phyloP scores from a whole-genome alignment of 2,329 filamentous ascomycete genomes.

The Penicillium italicum region DNA sequence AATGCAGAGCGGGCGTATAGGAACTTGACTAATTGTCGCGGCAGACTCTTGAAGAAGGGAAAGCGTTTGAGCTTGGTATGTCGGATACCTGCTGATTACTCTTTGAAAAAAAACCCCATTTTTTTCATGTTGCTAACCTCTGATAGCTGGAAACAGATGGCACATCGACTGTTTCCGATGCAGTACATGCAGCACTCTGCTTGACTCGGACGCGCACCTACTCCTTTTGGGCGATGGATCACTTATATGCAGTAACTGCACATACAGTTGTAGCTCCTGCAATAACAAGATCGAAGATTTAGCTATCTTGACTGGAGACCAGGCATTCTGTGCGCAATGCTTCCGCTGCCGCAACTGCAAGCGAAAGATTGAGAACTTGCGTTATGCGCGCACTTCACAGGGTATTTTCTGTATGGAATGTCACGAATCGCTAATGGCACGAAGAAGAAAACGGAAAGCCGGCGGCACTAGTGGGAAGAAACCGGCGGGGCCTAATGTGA shows the following conservation, averaged over 20 bases:
- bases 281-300: conserved; percentile 97
- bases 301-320: conserved; percentile 93
- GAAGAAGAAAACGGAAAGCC: conserved; percentile 81
- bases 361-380: conserved; percentile 95
- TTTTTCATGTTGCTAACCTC: conserved; percentile 23
- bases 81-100: neutral
- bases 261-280: conserved; percentile 96
- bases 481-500: conserved; percentile 50
- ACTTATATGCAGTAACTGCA: conserved; percentile 98
- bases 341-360: conserved; percentile 98
- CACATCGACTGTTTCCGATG: conserved; percentile 98
- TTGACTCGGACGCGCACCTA: conserved; percentile 97
- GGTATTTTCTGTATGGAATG: conserved; percentile 99
- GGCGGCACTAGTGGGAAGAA: conserved; percentile 43
- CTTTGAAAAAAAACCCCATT: neutral
- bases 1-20: neutral
- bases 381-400: conserved; percentile 95
- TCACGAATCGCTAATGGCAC: conserved; percentile 93
- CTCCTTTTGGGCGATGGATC: conserved; percentile 95
- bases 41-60: conserved; percentile 95
- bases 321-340: conserved; percentile 95
- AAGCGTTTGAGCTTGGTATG: conserved; percentile 93
- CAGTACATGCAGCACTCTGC: conserved; percentile 89
- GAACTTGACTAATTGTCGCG: conserved; percentile 9
- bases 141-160: conserved; percentile 86